A percentile compares a stretch with the other conserved stretches of the same genome.
Conservation (phyloP, 1,284 basidiomycete species). For the Ustilago tritici region DNA sequence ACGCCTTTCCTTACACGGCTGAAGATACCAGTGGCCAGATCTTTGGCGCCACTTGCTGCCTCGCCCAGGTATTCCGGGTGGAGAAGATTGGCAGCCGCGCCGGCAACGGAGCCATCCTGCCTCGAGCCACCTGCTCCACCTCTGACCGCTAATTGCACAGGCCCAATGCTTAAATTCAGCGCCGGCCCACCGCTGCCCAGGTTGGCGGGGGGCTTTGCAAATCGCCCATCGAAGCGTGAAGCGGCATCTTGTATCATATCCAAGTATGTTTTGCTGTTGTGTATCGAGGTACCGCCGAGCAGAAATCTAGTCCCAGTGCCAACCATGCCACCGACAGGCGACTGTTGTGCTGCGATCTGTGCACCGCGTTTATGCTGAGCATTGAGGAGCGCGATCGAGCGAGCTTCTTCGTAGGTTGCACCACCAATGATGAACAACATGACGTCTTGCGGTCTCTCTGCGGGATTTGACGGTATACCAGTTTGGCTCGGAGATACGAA, state of each 20-base stretch:
- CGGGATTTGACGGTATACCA: neutral
- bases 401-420: slow-evolving; percentile 68
- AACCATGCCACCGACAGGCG: slow-evolving; percentile 27
- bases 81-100: slow-evolving; percentile 30
- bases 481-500: slow-evolving; percentile 69
- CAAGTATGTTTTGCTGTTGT: slow-evolving; percentile 60
- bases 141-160: slow-evolving; percentile 54
- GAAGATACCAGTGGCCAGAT: slow-evolving; percentile 62
- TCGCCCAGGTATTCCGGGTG: slow-evolving; percentile 56
- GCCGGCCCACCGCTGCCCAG: slow-evolving; percentile 35
- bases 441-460: slow-evolving; percentile 63
- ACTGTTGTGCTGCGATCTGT: slow-evolving; percentile 18
- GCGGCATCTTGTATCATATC: slow-evolving; percentile 66
- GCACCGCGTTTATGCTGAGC: slow-evolving; percentile 45
- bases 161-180: slow-evolving; percentile 61
- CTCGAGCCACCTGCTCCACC: slow-evolving; percentile 26
- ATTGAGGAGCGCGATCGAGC: slow-evolving; percentile 62
- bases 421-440: slow-evolving; percentile 69
- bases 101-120: slow-evolving; percentile 23
- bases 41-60: slow-evolving; percentile 61
- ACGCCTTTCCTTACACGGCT: slow-evolving; percentile 57
- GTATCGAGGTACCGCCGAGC: slow-evolving; percentile 65
- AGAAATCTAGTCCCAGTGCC: slow-evolving; percentile 59
- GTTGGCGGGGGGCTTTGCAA: slow-evolving; percentile 56
- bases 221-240: slow-evolving; percentile 50